Conservation (phyloP, 305 asterid genomes). For the Coffea humblotiana region DNA sequence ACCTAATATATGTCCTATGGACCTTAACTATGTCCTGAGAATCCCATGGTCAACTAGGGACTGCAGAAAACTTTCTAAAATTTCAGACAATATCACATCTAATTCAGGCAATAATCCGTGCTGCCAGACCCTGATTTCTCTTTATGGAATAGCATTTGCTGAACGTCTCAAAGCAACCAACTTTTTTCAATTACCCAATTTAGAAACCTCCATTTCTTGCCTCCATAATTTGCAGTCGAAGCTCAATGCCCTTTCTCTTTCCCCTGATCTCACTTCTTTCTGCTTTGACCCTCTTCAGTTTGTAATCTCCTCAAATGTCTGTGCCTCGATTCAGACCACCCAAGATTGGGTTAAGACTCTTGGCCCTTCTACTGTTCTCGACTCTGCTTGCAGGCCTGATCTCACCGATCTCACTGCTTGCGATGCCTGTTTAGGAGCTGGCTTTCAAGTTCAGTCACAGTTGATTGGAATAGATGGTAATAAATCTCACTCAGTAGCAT, state of each 20-base stretch:
- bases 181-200: conserved; percentile 50
- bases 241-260: conserved; percentile 47
- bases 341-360: conserved; percentile 61
- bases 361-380: conserved; percentile 53
- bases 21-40: conserved; percentile 52
- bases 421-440: conserved; percentile 70
- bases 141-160: conserved; percentile 58
- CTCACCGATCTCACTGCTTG: conserved; percentile 63
- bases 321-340: conserved; percentile 68
- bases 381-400: conserved; percentile 60
- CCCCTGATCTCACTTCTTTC: conserved; percentile 48
- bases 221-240: conserved; percentile 56
- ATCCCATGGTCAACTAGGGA: conserved; percentile 67
- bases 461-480: conserved; percentile 75
- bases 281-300: conserved; percentile 74
- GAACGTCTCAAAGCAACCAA: conserved; percentile 55
- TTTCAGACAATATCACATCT: conserved; percentile 12
- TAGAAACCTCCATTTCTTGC: conserved; percentile 72
- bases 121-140: conserved; percentile 76
- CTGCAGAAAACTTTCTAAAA: conserved; percentile 35
- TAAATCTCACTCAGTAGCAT: conserved; percentile 54
- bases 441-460: conserved; percentile 49
- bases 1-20: conserved; percentile 55
- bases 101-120: conserved; percentile 36
- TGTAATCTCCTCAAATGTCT: conserved; percentile 43